Conservation (phyloP, 1,139 yeast genomes). For the Saccharomyces hybrid region DNA sequence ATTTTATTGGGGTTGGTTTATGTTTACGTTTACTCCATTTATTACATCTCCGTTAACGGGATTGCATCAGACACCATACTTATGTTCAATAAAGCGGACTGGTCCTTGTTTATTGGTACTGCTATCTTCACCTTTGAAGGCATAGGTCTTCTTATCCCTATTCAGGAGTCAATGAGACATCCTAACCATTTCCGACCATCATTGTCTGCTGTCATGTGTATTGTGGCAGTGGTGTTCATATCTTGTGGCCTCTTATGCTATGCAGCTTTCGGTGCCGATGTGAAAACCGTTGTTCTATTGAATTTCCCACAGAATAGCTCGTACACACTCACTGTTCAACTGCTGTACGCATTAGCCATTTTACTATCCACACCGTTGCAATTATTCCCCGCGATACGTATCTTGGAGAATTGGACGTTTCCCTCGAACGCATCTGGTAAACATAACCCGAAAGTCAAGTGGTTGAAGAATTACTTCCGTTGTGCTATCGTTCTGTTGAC, state of each 20-base stretch:
- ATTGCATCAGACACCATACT: constrained; percentile 44
- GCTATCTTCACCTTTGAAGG: constrained; percentile 98
- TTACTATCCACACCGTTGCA: constrained; percentile 87
- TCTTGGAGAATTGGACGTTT: constrained; percentile 63
- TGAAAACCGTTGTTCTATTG: constrained; percentile 78
- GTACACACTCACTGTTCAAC: constrained; percentile 60
- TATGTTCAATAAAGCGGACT: constrained; percentile 56
- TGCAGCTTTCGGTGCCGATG: constrained; percentile 72
- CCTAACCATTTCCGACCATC: constrained; percentile 70
- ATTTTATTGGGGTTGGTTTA: constrained; percentile 75
- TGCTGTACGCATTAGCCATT: constrained; percentile 81
- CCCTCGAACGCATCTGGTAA: constrained; percentile 56
- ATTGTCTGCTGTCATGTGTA: constrained; percentile 62
- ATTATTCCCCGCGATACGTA: constrained; percentile 80
- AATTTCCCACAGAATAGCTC: constrained; percentile 72
- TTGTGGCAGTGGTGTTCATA: constrained; percentile 70
- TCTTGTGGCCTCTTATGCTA: constrained; percentile 76
- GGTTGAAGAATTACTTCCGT: constrained; percentile 78
- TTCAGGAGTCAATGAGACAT: constrained; percentile 86
- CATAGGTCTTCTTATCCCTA: constrained; percentile 86
- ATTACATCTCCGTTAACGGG: constrained; percentile 48
- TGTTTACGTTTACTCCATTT: constrained; percentile 63
- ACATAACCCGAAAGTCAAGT: constrained; percentile 57
- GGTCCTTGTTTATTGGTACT: constrained; percentile 86
- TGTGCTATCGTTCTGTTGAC: constrained; percentile 55